phyloP scores from a whole-genome alignment of 83 land plant species.

The Picea abies region DNA sequence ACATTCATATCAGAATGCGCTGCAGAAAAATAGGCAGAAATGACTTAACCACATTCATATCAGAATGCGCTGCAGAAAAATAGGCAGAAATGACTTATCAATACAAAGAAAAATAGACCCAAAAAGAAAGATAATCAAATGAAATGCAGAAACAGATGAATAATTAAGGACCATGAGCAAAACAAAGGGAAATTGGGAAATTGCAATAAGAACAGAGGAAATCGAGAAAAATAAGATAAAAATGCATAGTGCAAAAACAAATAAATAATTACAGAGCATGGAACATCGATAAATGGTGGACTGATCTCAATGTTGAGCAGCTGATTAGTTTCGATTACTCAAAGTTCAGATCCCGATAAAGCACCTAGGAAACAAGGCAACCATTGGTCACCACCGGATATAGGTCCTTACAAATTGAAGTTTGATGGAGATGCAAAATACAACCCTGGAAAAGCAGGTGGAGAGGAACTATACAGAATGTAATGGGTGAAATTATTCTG shows the following conservation, averaged over 20 bases:
- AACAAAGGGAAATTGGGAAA: background rate
- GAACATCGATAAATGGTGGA: no score
- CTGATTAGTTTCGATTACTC: no score
- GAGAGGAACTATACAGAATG: no score
- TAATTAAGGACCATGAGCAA: background rate
- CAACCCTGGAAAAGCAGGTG: no score
- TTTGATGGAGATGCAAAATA: background rate
- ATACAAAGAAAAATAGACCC: background rate
- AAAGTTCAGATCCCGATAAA: background rate
- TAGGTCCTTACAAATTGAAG: background rate
- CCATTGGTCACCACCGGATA: background rate
- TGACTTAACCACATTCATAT: no score
- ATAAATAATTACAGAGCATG: background rate
- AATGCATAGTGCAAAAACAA: background rate
- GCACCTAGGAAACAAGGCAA: background rate
- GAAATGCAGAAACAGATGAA: no score
- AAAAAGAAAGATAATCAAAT: background rate
- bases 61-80: no score
- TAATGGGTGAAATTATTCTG: no score
- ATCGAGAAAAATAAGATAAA: background rate
- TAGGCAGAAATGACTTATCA: background rate
- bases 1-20: constrained; percentile 83
- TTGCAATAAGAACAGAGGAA: background rate
- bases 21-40: no score
- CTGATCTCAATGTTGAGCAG: no score